Base-by-base conservation (phyloP, 495 filamentous ascomycete genomes). In the Stereocaulon alpinum region DNA sequence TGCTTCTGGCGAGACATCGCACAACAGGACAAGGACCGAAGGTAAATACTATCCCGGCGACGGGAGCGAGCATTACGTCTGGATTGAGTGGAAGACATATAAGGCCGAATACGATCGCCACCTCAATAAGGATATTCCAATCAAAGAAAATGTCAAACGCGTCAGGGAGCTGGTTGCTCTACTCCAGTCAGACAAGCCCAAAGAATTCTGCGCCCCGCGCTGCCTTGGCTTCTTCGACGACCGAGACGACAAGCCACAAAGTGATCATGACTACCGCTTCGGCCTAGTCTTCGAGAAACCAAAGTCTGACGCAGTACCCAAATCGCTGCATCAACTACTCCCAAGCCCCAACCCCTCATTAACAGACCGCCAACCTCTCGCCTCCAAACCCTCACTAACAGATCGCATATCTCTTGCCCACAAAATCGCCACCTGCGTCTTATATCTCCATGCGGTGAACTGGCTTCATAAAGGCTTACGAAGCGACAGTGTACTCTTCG, bases 401-500 rank as follows among this genome's bases (percentile, higher is more conserved):
- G 40, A 55, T n/a, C 58, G 63, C 6, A 22, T 62, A 7, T 43
- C 47, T n/a, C 58, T 65, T 0, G 64, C 64, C 17, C 50, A 56
- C 14, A 56, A 41, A 34, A 37, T 66, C 22, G 50, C 48, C 30
- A 48, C 45, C 3, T 59, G 41, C 22, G 27, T 65, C 6, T 34
- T 60, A 11, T 66, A 66, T 43, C 68, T 84, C 1, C 80, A 84
- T 52, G 71, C 76, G 0, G 75, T 81, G 2, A 76, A 79, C 52
- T 84, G 78, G 80, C 65, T 82, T 29, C 81, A 82, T 70, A 84
- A 83, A 64, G 76, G 77, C 3, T 64, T 84, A 1, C 74, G 77
- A 29, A 75, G 72, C 50, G 69, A 77, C 40, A 80, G 79, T 57
- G 71, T 83, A 43, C 55, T 82, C 15, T 81, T 83, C 66, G 71